Percentiles rank a stretch among this genome's conserved stretches.
These are phyloP conservation scores for Ceratopteris richardii DNA, from an alignment of 75 land plant species.

Conservation along the genomic window DNA sequence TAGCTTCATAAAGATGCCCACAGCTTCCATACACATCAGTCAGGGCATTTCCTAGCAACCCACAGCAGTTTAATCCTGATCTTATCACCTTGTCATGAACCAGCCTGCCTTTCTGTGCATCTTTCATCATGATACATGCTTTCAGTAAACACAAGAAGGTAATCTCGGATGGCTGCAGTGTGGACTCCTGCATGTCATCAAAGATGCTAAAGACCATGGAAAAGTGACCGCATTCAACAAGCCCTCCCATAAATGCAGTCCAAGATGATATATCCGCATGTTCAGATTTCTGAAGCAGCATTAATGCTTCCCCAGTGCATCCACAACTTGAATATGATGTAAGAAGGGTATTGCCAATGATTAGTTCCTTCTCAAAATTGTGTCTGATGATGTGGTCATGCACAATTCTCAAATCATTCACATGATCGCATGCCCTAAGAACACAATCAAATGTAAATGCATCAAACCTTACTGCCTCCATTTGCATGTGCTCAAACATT, in stretches of 20 bases:
- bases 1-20: neutral
- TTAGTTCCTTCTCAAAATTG: constrained; percentile 20
- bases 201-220: constrained; percentile 28
- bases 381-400: constrained; percentile 32
- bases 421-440: constrained; percentile 35
- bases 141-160: constrained; percentile 34
- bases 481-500: constrained; percentile 42
- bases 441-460: constrained; percentile 25
- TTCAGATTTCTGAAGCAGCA: constrained; percentile 29
- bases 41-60: constrained; percentile 4
- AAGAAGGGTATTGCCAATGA: constrained; percentile 32
- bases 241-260: constrained; percentile 45
- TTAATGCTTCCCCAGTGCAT: constrained; percentile 32
- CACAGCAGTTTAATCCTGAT: neutral
- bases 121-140: constrained; percentile 44
- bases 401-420: constrained; percentile 22
- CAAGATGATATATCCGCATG: constrained; percentile 33
- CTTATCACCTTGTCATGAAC: neutral
- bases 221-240: constrained; percentile 23
- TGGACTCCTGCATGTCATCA: constrained; percentile 20
- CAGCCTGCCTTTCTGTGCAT: constrained; percentile 23
- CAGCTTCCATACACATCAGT: constrained; percentile 1
- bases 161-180: constrained; percentile 26
- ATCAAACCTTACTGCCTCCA: constrained; percentile 26
- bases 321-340: constrained; percentile 66